Base-by-base conservation (phyloP, 106 monocot genomes). In the Platanthera guangdongensis region DNA sequence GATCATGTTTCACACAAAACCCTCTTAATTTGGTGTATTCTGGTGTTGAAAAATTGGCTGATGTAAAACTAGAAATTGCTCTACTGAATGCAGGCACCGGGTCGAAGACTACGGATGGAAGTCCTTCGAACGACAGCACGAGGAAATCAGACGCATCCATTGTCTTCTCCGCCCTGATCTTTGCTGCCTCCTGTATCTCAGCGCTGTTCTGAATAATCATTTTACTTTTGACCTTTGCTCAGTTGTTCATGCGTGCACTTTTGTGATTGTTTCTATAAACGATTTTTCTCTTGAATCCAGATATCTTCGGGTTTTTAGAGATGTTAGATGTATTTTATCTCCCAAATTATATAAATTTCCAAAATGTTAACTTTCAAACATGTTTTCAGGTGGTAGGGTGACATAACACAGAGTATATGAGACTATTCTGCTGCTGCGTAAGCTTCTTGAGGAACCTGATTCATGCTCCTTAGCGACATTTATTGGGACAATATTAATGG, bases 391-490 rank as follows among this genome's bases (percentile, higher is more conserved):
- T 86, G 89, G 67, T 90, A 86, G 87, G 87, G 87, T 74, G 84
- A 84, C 49, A 74, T 45, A 2, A 79, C 87, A 0, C 53, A 77
- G 57, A 73, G 83, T 84, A 22, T 65, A 77, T 21, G 86, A 77
- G 53, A 89, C 76, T 59, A 57, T 89, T 62, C 79, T 81, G 32
- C 65, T 86, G 1, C 84, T 89, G 1, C 77, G 84, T 21, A 84
- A 89, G 63, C 83, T 91, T 71, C 86, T 91, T 4, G 88, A 88
- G 73, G 91, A 88, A 19, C 91, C 91, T 13, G 88, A 91, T 81
- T 86, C 88, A 7, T 78, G 74, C 75, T 83, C 80, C 11, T 52
- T 91, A 3, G 88, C 88, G 73, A 91, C 76, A 3, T 88, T 91
- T 74, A 78, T 91, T 50, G 73, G 86, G 2, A 82, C 78, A 14